Percentiles rank a stretch among this genome's conserved stretches.
phyloP scores from a whole-genome alignment of 2,329 filamentous ascomycete genomes.

The Ophiostoma pallidulum region DNA sequence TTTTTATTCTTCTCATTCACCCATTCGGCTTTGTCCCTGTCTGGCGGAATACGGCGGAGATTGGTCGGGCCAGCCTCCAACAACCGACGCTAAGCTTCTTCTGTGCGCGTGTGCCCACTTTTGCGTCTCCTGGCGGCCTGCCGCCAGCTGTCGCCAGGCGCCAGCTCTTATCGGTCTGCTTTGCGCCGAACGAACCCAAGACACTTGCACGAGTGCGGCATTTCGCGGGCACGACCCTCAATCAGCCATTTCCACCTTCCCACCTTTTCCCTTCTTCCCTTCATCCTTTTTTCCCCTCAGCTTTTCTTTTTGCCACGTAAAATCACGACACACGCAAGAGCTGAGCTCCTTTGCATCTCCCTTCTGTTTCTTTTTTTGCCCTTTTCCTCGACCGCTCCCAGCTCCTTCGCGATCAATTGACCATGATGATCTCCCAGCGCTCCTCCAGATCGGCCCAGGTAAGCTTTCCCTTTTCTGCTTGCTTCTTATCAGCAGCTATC shows the following conservation, averaged over 20 bases:
- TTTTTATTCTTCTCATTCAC: neutral
- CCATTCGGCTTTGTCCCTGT: constrained; percentile 6
- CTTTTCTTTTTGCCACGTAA: constrained; percentile 7
- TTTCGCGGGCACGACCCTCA: constrained; percentile 1
- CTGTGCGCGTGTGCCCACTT: neutral
- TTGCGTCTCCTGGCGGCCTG: neutral
- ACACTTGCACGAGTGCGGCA: constrained; percentile 8
- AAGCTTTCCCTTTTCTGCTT: constrained; percentile 17
- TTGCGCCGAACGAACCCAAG: constrained; percentile 10
- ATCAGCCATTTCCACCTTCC: constrained; percentile 1
- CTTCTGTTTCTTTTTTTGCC: neutral
- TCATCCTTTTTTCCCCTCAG: neutral
- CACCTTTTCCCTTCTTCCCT: no score
- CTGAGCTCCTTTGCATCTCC: neutral
- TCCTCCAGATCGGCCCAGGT: constrained; percentile 49
- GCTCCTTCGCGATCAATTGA: constrained; percentile 17
- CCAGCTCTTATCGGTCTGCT: constrained; percentile 7
- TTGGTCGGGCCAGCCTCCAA: constrained; percentile 11
- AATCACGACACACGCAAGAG: neutral
- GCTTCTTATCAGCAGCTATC: neutral
- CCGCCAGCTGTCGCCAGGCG: constrained; percentile 1
- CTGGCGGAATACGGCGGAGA: constrained; percentile 17
- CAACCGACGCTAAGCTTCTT: constrained; percentile 13
- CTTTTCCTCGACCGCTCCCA: neutral
- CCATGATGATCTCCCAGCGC: constrained; percentile 50